phyloP scores from a whole-genome alignment of 768 basidiomycete species.

The Termitomyces sp. region DNA sequence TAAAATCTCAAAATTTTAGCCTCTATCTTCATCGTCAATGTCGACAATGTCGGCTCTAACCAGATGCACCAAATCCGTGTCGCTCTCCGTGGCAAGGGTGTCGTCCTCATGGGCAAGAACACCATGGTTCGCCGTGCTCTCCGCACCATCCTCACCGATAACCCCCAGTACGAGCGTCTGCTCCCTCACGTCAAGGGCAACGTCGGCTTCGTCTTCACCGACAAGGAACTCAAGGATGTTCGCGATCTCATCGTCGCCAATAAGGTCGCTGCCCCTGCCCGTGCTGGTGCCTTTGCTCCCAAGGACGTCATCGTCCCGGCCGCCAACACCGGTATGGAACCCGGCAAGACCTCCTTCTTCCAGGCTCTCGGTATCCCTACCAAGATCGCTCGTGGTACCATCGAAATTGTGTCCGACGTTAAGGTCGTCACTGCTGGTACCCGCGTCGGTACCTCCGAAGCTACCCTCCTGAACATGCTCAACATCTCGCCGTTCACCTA shows the following conservation, averaged over 20 bases:
- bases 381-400: conserved; percentile 99
- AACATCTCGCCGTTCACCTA: conserved; percentile 99
- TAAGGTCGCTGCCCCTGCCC: conserved; percentile 98
- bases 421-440: conserved; percentile 91
- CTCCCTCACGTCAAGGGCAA: conserved; percentile 96
- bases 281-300: conserved; percentile 95
- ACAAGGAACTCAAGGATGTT: conserved; percentile 87
- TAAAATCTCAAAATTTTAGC: conserved; percentile 42
- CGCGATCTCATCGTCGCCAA: conserved; percentile 92
- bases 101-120: conserved; percentile 99
- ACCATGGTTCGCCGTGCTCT: conserved; percentile 99
- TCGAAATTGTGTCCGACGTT: conserved; percentile 97
- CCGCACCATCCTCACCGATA: conserved; percentile 84
- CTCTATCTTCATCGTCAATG: conserved; percentile 98
- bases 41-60: conserved; percentile 99
- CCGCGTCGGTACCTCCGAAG: conserved; percentile 96
- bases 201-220: conserved; percentile 99
- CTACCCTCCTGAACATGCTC: conserved; percentile 98
- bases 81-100: conserved; percentile 92
- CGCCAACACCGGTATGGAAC: conserved; percentile 99
- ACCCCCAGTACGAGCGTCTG: conserved; percentile 94
- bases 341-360: conserved; percentile 99
- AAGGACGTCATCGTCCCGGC: conserved; percentile 90
- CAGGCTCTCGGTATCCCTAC: conserved; percentile 99
- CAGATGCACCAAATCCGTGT: conserved; percentile 99